Conservation (phyloP, 257 asterid species). For the Hygrophila difformis region DNA sequence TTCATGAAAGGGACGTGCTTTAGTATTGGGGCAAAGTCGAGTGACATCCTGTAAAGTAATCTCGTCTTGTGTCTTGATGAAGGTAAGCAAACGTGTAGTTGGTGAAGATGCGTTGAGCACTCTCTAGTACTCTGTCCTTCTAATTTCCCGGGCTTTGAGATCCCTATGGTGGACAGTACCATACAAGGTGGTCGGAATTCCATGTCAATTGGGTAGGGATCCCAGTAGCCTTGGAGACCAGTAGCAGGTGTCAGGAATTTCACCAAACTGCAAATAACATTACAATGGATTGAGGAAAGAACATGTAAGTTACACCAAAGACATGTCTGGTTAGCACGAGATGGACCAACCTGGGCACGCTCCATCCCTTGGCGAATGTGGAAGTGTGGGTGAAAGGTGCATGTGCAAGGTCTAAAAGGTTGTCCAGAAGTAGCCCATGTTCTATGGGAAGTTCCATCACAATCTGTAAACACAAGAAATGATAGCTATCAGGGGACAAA, state of each 20-base stretch:
- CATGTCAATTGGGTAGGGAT: constrained; percentile 95
- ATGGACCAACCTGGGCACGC: constrained; percentile 64
- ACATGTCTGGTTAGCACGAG: neutral
- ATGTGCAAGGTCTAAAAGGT: constrained; percentile 95
- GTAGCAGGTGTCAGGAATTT: constrained; percentile 78
- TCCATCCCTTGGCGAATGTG: constrained; percentile 97
- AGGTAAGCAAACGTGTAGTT: constrained; percentile 90
- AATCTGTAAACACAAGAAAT: constrained; percentile 32
- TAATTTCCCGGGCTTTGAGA: constrained; percentile 84
- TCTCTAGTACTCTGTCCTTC: constrained; percentile 73
- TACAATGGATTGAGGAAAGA: neutral
- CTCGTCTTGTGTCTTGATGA: constrained; percentile 80
- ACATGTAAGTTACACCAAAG: neutral
- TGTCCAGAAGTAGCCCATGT: constrained; percentile 86
- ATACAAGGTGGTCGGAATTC: constrained; percentile 91
- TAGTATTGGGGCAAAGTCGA: constrained; percentile 87
- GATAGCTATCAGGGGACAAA: neutral
- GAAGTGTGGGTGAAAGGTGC: constrained; percentile 97
- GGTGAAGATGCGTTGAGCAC: constrained; percentile 92
- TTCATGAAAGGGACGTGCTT: constrained; percentile 80
- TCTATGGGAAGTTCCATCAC: constrained; percentile 95
- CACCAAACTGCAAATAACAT: constrained; percentile 74
- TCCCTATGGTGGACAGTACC: constrained; percentile 87
- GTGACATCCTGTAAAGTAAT: constrained; percentile 87
- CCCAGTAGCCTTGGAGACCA: constrained; percentile 94